A percentile compares a stretch with the other conserved stretches of the same genome.
phyloP scores from a whole-genome alignment of 192 early-diverging fungal species.

The Spizellomyces punctatus region DNA sequence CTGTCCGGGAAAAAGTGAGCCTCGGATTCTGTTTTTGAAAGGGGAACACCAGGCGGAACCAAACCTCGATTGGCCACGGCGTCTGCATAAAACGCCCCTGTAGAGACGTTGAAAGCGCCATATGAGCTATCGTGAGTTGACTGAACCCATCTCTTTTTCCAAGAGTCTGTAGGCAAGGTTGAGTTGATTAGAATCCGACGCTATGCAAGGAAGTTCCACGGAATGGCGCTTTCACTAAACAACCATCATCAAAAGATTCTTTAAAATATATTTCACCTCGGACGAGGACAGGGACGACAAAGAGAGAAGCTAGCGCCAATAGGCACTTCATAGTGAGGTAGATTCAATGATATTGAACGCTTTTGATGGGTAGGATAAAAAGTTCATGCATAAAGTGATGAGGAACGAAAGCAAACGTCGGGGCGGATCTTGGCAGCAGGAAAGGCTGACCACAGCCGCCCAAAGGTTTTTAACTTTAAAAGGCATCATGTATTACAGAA shows the following conservation, averaged over 20 bases:
- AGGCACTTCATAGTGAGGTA: too few species aligned
- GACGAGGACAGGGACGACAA: constrained; percentile 11
- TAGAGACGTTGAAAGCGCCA: constrained; percentile 71
- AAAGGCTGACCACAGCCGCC: too few species aligned
- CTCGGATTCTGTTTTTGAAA: not conserved
- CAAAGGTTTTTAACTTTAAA: too few species aligned
- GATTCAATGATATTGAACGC: too few species aligned
- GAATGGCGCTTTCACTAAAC: too few species aligned
- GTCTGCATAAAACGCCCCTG: constrained; percentile 78
- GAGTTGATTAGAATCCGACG: too few species aligned
- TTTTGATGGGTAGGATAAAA: too few species aligned
- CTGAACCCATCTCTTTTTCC: constrained; percentile 64
- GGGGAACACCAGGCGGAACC: not conserved
- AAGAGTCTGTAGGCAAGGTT: constrained; percentile 1
- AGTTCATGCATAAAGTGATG: too few species aligned
- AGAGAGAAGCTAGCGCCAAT: not conserved
- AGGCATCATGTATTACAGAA: too few species aligned
- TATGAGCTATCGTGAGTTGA: constrained; percentile 68
- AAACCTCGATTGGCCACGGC: constrained; percentile 63
- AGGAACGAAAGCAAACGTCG: too few species aligned
- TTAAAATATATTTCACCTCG: constrained; percentile 78
- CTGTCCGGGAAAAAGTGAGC: not conserved
- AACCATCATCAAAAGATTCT: constrained; percentile 80
- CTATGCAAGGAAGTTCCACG: too few species aligned
- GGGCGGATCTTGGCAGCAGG: too few species aligned